These are phyloP conservation scores for Leptographium galeiforme DNA, from an alignment of 2,329 filamentous ascomycete genomes.

Conservation along the genomic window DNA sequence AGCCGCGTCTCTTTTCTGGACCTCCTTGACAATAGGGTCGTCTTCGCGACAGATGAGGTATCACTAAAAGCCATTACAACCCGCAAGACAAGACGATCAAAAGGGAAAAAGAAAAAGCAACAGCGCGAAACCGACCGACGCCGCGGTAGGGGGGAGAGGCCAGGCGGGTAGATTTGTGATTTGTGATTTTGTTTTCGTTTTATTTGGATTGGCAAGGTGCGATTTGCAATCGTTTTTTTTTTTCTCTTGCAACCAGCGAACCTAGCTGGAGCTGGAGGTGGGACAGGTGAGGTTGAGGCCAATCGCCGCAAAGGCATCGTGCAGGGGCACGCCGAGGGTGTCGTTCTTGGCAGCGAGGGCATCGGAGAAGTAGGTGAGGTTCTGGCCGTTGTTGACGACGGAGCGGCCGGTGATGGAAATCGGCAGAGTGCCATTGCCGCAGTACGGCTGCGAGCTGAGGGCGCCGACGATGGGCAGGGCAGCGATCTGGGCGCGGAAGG, in stretches of 20 bases:
- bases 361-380: conserved; percentile 41
- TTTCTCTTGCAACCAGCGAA: too few relatives aligned
- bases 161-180: too few relatives aligned
- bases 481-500: conserved; percentile 39
- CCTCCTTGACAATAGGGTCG: too few relatives aligned
- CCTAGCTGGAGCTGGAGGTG: neutral
- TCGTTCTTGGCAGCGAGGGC: conserved; percentile 38
- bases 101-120: neutral
- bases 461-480: conserved; percentile 33
- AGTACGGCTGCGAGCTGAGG: conserved; percentile 30
- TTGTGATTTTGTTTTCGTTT: too few relatives aligned
- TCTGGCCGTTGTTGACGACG: conserved; percentile 36
- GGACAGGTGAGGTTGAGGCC: conserved; percentile 15
- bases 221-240: too few relatives aligned
- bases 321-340: conserved; percentile 38
- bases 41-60: neutral
- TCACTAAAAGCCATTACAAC: neutral
- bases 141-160: neutral
- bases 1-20: too few relatives aligned
- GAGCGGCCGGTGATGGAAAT: conserved; percentile 39
- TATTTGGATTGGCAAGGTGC: too few relatives aligned
- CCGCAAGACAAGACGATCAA: neutral
- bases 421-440: conserved; percentile 39
- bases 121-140: neutral
- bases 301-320: conserved; percentile 25